Base-by-base conservation (phyloP, 1,139 yeast species). In the Lizanozyma gosingica region DNA sequence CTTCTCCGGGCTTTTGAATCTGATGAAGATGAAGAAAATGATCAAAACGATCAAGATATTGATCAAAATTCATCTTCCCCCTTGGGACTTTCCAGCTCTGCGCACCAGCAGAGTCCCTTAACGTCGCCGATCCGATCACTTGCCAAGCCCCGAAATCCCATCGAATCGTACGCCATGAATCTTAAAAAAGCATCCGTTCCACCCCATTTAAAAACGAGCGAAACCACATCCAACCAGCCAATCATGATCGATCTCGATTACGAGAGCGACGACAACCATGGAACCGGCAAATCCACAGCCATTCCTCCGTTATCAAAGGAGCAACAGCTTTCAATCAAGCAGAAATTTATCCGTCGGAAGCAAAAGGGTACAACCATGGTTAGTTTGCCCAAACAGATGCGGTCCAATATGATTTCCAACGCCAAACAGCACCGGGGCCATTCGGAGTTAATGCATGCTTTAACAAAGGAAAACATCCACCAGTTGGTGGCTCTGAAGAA, bases 241-340 rank as follows among this genome's bases (percentile, higher is more conserved):
- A 3, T 14, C 18, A 4, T 17, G 40, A 34, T 29, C 11, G 39
- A 33, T 18, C 33, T 34, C 14, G 35, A 16, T n/a, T 34, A 18
- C n/a, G 15, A 36, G 16, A 33, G 18, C 11, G 35, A 35, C 27
- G 35, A 16, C 3, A 15, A 34, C 15, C 38, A 47, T 15, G 54
- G 50, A 17, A 40, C 45, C 14, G 42, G 47, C 3, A n/a, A n/a
- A n/a, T n/a, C n/a, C n/a, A n/a, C n/a, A n/a, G 45, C 39, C 4
- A 56, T 67, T 16, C 73, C 73, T 3, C 53, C 54, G 36, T 46
- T 70, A 35, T 50, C 71, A 11, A 69, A 68, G 44, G 74, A 64
- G 37, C 57, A 61, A 40, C 56, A 56, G 35, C 54, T 70, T 16
- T 38, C 52, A 11, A 56, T 70, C 29, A 66, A 62, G 44, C 69